Evolutionary conservation across 2,329 filamentous ascomycete species (phyloP), one percentile per base, ranked within the genome.

Genomic region (Pseudohalonectria lignicola): DNA sequence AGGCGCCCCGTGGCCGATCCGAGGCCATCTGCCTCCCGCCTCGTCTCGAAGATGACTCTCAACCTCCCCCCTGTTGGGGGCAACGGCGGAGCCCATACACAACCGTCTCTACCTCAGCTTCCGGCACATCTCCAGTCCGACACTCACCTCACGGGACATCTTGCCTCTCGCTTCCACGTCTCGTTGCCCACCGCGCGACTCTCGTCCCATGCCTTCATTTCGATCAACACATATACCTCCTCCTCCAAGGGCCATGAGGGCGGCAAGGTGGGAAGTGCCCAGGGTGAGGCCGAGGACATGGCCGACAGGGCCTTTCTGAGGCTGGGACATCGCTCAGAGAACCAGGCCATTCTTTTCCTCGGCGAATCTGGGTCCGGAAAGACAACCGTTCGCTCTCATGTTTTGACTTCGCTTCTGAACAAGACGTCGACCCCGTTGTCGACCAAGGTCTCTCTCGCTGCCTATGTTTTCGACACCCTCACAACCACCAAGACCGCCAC

Each of bases 401-500:
- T 95, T 39, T 68, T 98, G 33, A 82, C 87, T 18, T 77, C 88
- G 1, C 71, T 98, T 38, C 74, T 98, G 21, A 82, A 82, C 51
- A 94, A 88, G 57, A 92, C 88, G 2, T 87, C 86, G 0, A 96
- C 92, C 11, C 92, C 92, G 1, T 67, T 98, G 3, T 96, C 90
- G 2, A 86, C 81, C 47, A 98, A 95, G 60, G 71, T 95, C 16
- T 95, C 90, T 3, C 81, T 93, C 36, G 90, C 90, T 17, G 82
- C 90, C 31, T 98, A 95, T 57, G 77, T 96, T 43, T 98, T 98
- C 57, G 92, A 98, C 55, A 84, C 86, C 2, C 73, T 98, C 42
- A 98, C 92, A 5, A 96, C 92, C 2, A 98, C 92, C 19, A 98
- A 98, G 64, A 94, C 90, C 2, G 80, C 88, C 25, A 96, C 90